Evolutionary conservation across 306 rosid genomes (phyloP).

Genomic region (Pachyrhizus erosus): DNA sequence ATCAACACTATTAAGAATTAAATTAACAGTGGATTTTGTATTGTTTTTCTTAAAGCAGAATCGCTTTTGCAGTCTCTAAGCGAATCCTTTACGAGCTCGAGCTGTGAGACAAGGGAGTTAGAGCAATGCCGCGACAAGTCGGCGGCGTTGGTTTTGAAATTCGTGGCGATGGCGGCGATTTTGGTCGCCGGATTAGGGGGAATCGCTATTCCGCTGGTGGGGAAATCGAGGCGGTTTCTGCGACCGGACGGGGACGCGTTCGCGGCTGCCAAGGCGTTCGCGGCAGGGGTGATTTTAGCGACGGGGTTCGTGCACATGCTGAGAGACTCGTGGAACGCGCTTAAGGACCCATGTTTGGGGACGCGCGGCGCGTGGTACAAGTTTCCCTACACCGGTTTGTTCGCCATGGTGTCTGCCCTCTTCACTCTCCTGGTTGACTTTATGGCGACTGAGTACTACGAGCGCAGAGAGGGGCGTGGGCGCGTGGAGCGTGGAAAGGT

Average conservation of each 20-base stretch:
- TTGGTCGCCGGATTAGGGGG: conserved; percentile 71
- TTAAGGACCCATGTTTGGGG: conserved; percentile 61
- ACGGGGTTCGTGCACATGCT: conserved; percentile 93
- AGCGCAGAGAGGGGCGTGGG: conserved; percentile 55
- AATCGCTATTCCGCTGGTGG: conserved; percentile 64
- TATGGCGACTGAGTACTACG: conserved; percentile 76
- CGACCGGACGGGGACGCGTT: conserved; percentile 63
- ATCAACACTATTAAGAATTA: too few species aligned
- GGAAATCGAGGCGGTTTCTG: conserved; percentile 56
- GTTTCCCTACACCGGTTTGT: conserved; percentile 82
- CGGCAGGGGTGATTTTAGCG: conserved; percentile 90
- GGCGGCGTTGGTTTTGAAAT: conserved; percentile 59
- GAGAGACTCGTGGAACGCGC: conserved; percentile 50
- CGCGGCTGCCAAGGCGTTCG: conserved; percentile 73
- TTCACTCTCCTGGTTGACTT: conserved; percentile 79
- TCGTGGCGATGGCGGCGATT: conserved; percentile 75
- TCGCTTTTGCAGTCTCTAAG: conserved; percentile 45
- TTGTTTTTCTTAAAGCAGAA: conserved; percentile 37
- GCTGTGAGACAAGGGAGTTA: conserved; percentile 51
- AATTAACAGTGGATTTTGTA: background rate
- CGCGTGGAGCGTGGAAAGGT: conserved; percentile 15
- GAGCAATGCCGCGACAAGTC: conserved; percentile 74
- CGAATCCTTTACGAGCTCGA: conserved; percentile 51
- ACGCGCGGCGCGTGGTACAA: conserved; percentile 59
- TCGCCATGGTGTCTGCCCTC: conserved; percentile 83